phyloP scores from a whole-genome alignment of 2,329 filamentous ascomycete species.

The Ceratocystis papillata region DNA sequence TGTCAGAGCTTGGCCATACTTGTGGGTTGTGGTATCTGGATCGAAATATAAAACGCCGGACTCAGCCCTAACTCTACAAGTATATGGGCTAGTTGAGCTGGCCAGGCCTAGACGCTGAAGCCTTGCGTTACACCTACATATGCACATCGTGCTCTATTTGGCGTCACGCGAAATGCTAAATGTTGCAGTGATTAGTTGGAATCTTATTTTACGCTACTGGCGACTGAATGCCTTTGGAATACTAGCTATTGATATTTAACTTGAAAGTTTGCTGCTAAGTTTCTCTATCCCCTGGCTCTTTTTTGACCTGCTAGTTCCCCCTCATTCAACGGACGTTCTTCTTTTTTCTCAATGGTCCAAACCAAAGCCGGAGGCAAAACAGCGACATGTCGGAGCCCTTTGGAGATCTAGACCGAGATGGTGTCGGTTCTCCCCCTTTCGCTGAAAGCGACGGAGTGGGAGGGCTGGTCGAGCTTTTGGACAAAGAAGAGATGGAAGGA shows the following conservation, averaged over 20 bases:
- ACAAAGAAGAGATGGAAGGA: background rate
- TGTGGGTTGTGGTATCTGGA: no score
- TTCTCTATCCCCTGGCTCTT: background rate
- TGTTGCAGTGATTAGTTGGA: no score
- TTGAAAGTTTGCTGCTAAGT: background rate
- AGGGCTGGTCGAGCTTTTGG: background rate
- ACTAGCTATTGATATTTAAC: background rate
- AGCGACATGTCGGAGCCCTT: constrained; percentile 1
- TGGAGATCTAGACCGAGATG: background rate
- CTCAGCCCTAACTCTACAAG: no score
- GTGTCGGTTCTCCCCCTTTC: background rate
- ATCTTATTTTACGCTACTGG: background rate
- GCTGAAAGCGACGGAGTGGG: background rate
- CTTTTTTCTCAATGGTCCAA: background rate
- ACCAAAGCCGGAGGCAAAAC: constrained; percentile 3
- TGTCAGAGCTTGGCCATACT: background rate
- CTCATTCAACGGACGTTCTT: background rate
- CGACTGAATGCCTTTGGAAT: background rate
- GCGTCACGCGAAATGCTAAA: no score
- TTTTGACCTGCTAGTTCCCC: background rate
- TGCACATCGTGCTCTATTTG: no score
- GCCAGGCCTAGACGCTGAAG: no score
- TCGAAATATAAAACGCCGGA: no score
- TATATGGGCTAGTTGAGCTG: no score
- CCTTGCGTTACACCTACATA: no score